Evolutionary conservation across 2,329 filamentous ascomycete species (phyloP), one percentile per base, ranked within the genome.

Genomic region (Dryadomyces quercivorus): DNA sequence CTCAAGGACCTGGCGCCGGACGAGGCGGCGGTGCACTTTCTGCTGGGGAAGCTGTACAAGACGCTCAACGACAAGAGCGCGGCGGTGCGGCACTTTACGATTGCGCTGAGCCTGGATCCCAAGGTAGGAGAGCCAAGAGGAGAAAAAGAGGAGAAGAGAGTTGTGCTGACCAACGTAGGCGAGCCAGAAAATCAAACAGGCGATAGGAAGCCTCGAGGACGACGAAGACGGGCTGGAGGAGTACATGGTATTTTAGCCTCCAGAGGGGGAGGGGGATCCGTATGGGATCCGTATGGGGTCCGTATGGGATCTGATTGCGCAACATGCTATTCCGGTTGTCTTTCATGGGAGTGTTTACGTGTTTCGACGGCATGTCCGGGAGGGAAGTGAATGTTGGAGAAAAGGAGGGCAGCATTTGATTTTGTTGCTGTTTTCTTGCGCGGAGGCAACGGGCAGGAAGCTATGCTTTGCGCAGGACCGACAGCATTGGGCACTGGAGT

Each of bases 11-110:
- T 95, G 58, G 91, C 90, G 5, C 92, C 93, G 0, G 91, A 98
- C 64, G 92, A 97, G 68, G 88, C 92, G 5, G 95, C 91, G 63
- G 91, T 98, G 42, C 93, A 96, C 71, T 98, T 96, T 72, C 74
- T 95, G 59, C 81, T 98, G 43, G 94, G 91, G 20, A 88, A 88
- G 65, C 77, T 90, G 59, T 89, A 90, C 70, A 86, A 86, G 68
- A 77, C 74, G 54, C 75, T 88, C 63, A 82, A 82, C 61, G 81
- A 88, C 63, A 86, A 83, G 67, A 82, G 83, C 58, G 78, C 83
- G 62, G 91, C 93, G n/a, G 87, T 98, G 57, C 84, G 86, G 57
- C 89, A 96, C 68, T 95, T 95, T 66, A 98, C 93, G 7, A 92
- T 91, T 67, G 93, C 93, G 18, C 74, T 97, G 64, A 95, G 95